These are phyloP conservation scores for Sphagnum magellanicum DNA, from an alignment of 228 moss, liverwort and hornwort genomes.

Conservation along the genomic window DNA sequence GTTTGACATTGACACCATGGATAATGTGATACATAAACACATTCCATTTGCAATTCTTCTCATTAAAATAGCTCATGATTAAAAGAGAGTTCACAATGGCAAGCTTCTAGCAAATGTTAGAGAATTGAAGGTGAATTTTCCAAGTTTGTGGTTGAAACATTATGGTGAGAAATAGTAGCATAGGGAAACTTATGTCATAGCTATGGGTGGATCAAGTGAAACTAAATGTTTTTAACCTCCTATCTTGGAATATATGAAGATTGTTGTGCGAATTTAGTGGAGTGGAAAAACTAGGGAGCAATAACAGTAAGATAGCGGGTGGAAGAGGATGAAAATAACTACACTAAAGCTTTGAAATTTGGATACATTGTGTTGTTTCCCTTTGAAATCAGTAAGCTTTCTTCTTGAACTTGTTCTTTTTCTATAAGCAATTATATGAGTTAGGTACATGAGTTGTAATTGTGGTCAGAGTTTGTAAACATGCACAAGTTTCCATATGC, in stretches of 20 bases:
- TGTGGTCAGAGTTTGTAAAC: too few relatives aligned
- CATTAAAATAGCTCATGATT: too few relatives aligned
- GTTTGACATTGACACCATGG: too few relatives aligned
- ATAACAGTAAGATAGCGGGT: too few relatives aligned
- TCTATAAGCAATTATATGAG: background rate
- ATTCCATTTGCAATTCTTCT: too few relatives aligned
- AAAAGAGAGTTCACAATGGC: slow-evolving; percentile 27
- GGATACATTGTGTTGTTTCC: slow-evolving; percentile 81
- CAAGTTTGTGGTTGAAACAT: background rate
- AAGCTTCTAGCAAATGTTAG: slow-evolving; percentile 69
- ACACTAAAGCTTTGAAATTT: slow-evolving; percentile 72
- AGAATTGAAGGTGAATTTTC: slow-evolving; percentile 65
- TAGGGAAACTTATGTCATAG: background rate
- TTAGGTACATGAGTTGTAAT: background rate
- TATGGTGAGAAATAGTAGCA: background rate
- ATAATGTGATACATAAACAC: too few relatives aligned
- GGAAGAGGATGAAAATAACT: slow-evolving; percentile 81
- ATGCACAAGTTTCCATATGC: too few relatives aligned
- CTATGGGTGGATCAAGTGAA: background rate
- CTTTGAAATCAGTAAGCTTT: slow-evolving; percentile 69
- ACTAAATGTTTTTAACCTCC: background rate
- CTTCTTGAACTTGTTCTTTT: background rate
- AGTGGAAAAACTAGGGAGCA: slow-evolving; percentile 42
- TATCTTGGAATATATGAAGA: background rate
- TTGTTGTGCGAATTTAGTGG: slow-evolving; percentile 8